Base-by-base conservation (phyloP, 768 basidiomycete genomes). In the Gloeopeniophorella convolvens region DNA sequence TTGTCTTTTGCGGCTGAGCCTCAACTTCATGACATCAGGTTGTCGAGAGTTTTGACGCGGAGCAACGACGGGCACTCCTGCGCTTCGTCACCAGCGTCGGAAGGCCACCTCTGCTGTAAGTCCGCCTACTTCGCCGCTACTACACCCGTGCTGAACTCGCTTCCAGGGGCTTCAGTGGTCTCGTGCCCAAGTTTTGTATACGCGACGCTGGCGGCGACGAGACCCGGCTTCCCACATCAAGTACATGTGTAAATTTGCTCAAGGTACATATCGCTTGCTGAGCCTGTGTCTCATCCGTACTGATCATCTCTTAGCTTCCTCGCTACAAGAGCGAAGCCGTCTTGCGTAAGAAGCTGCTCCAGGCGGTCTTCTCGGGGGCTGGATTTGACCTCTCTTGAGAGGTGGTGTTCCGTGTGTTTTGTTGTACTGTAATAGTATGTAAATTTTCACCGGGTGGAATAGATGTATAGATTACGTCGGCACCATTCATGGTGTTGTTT, bases 11-110 rank as follows among this genome's bases (percentile, higher is more conserved):
- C 27, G 13, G 52, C 10, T 39, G 11, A n/a, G 28, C 11, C 20
- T n/a, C 39, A 37, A 20, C 15, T 9, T n/a, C n/a, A n/a, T n/a
- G n/a, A 16, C 23, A 28, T 45, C 48, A 86, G 80, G 89, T 96
- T 23, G 78, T 94, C 51, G 76, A 83, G 30, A 68, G 77, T 3
- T 89, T 99, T 62, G 76, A 81, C 49, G 83, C 91, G 51, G 84
- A 89, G 39, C 83, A 98, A 58, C 77, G 85, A 12, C 73, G 82
- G 37, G 74, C 80, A 1, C 70, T 98, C 48, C 66, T 99, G 50
- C 77, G 89, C 12, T 99, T 98, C 59, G 95, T 92, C 16, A 97
- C 96, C 15, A 91, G 89, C 56, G 93, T 91, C 59, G 85, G 88
- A 59, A 76, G 91, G 13, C 90, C 94, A 0, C 94, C 92, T 0